phyloP scores from a whole-genome alignment of 1,284 basidiomycete genomes.

The Pseudozyma thailandica region DNA sequence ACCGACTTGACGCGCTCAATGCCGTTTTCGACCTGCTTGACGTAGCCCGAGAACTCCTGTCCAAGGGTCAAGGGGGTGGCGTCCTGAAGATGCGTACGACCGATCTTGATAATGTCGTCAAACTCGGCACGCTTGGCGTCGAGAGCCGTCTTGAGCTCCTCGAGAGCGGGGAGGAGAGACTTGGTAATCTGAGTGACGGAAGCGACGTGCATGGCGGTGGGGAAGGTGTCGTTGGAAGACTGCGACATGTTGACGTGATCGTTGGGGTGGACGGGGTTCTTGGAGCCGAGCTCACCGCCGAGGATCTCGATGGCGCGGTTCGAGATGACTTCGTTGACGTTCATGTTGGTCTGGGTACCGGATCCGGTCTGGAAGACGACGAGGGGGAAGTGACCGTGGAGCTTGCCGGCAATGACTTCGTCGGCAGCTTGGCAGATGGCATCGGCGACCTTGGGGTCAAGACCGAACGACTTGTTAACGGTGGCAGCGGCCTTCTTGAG shows the following conservation, averaged over 20 bases:
- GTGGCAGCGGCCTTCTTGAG: slow-evolving; percentile 96
- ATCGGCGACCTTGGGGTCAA: slow-evolving; percentile 86
- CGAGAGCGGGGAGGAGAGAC: slow-evolving; percentile 85
- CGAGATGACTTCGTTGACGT: slow-evolving; percentile 98
- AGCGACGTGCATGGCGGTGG: slow-evolving; percentile 98
- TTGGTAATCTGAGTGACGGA: slow-evolving; percentile 88
- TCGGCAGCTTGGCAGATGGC: slow-evolving; percentile 94
- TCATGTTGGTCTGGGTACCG: slow-evolving; percentile 99
- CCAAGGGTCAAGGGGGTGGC: slow-evolving; percentile 97
- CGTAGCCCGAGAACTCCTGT: slow-evolving; percentile 98
- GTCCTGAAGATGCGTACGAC: slow-evolving; percentile 95
- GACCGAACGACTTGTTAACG: slow-evolving; percentile 89
- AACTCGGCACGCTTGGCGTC: slow-evolving; percentile 78
- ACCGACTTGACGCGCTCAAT: slow-evolving; percentile 86
- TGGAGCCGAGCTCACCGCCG: slow-evolving; percentile 93
- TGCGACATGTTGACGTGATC: slow-evolving; percentile 99
- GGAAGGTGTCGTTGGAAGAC: slow-evolving; percentile 99
- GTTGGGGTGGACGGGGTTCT: slow-evolving; percentile 98
- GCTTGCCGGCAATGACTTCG: slow-evolving; percentile 95
- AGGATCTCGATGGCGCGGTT: slow-evolving; percentile 98
- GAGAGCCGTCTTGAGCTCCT: slow-evolving; percentile 83
- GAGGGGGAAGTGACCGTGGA: slow-evolving; percentile 86
- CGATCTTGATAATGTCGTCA: slow-evolving; percentile 87
- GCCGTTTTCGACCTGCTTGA: slow-evolving; percentile 90
- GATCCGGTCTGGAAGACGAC: slow-evolving; percentile 99